These are phyloP conservation scores for Zymoseptoria pseudotritici DNA, from an alignment of 2,329 filamentous ascomycete genomes.

Conservation along the genomic window DNA sequence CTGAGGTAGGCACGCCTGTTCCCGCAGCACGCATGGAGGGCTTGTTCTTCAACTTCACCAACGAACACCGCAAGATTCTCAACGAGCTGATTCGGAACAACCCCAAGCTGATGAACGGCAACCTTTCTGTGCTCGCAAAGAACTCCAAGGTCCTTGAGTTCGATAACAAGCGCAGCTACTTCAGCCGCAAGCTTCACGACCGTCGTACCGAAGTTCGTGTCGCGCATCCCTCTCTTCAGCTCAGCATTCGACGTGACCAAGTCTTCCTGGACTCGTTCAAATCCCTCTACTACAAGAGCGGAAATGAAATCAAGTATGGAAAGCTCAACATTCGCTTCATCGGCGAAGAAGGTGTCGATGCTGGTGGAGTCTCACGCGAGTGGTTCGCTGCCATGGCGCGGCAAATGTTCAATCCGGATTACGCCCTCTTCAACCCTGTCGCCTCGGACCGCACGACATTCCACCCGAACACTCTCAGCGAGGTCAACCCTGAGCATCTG, in stretches of 20 bases:
- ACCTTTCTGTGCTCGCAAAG: constrained; percentile 90
- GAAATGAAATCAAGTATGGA: constrained; percentile 97
- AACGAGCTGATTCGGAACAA: constrained; percentile 97
- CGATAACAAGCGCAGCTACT: constrained; percentile 99
- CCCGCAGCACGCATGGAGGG: constrained; percentile 78
- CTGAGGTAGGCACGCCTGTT: constrained; percentile 59
- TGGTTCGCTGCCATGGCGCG: constrained; percentile 98
- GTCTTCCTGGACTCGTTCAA: constrained; percentile 99
- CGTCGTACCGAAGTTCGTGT: constrained; percentile 63
- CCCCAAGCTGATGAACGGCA: constrained; percentile 96
- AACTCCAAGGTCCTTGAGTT: constrained; percentile 99
- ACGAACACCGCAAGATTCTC: constrained; percentile 93
- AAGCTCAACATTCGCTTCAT: constrained; percentile 97
- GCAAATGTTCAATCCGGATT: constrained; percentile 99
- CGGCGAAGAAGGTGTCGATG: constrained; percentile 94
- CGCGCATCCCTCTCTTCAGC: constrained; percentile 68
- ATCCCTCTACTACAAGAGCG: constrained; percentile 92
- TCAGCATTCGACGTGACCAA: constrained; percentile 84
- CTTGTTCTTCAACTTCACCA: constrained; percentile 94
- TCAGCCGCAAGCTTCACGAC: constrained; percentile 84
- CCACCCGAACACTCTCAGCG: constrained; percentile 92
- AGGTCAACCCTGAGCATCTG: constrained; percentile 89
- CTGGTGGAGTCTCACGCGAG: constrained; percentile 92
- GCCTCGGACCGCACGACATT: constrained; percentile 97
- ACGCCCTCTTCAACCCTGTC: constrained; percentile 91